phyloP scores from a whole-genome alignment of 2,329 filamentous ascomycete species.

The Cryphonectria parasitica region DNA sequence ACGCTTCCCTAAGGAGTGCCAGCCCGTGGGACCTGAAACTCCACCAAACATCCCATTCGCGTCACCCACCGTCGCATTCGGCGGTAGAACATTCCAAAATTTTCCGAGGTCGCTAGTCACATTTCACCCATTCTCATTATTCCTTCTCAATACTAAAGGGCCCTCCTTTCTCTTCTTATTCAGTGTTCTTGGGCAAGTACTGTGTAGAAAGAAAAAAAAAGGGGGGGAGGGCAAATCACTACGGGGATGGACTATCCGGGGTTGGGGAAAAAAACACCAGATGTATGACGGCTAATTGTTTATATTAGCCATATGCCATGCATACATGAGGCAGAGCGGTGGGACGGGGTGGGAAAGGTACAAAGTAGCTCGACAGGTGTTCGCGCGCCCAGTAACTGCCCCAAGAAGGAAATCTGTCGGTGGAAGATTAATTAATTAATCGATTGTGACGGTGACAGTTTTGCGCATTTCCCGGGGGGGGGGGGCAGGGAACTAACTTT shows the following conservation, averaged over 20 bases:
- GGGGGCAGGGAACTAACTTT: no score
- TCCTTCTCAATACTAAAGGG: neutral
- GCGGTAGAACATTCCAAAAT: neutral
- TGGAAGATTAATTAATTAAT: neutral
- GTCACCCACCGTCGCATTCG: neutral
- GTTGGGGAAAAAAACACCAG: neutral
- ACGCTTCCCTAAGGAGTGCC: neutral
- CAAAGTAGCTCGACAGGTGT: neutral
- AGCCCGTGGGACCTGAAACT: neutral
- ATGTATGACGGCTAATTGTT: neutral
- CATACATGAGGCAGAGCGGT: neutral
- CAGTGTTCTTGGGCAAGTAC: no score
- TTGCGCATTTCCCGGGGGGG: neutral
- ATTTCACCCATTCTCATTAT: neutral
- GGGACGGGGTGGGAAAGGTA: no score
- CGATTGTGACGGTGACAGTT: neutral
- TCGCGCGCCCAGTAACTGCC: neutral
- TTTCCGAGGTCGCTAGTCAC: neutral
- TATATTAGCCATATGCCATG: neutral
- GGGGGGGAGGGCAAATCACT: no score
- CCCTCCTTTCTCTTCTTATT: neutral
- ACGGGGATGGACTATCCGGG: no score
- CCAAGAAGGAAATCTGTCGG: neutral
- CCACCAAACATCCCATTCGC: neutral
- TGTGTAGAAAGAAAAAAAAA: neutral